These are phyloP conservation scores for Peronospora farinosa DNA, from an alignment of 352 stramenopile genomes.

Conservation along the genomic window DNA sequence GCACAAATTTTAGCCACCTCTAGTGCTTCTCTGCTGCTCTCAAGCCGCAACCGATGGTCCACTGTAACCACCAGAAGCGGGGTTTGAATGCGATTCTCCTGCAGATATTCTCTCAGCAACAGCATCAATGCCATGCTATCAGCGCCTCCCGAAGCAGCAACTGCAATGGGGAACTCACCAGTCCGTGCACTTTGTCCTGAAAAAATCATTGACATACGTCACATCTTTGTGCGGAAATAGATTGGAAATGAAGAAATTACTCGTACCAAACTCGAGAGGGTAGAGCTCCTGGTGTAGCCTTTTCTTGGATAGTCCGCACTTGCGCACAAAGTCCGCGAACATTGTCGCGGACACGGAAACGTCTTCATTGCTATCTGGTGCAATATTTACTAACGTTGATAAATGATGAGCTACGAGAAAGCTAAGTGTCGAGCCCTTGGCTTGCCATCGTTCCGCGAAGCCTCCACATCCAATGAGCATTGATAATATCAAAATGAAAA, in stretches of 20 bases:
- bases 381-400: conserved; percentile 1
- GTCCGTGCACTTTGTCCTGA: conserved; percentile 12
- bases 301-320: conserved; percentile 36
- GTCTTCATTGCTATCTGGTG: neutral
- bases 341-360: conserved; percentile 24
- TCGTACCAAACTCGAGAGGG: conserved; percentile 20
- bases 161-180: conserved; percentile 52
- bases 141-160: conserved; percentile 67
- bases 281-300: conserved; percentile 37
- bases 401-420: neutral
- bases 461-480: neutral
- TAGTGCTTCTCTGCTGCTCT: conserved; percentile 57
- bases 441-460: neutral
- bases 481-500: conserved; percentile 2
- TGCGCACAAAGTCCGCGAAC: conserved; percentile 36
- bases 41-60: conserved; percentile 59
- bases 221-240: conserved; percentile 4
- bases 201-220: conserved; percentile 8
- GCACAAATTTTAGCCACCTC: conserved; percentile 43
- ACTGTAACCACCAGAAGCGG: conserved; percentile 76
- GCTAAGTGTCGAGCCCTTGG: conserved; percentile 1
- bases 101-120: conserved; percentile 59
- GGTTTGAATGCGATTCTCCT: conserved; percentile 38
- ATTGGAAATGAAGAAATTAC: neutral
- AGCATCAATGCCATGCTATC: conserved; percentile 82